These are phyloP conservation scores for Pulicaria dysenterica DNA, from an alignment of 129 eudicot species.

Conservation along the genomic window DNA sequence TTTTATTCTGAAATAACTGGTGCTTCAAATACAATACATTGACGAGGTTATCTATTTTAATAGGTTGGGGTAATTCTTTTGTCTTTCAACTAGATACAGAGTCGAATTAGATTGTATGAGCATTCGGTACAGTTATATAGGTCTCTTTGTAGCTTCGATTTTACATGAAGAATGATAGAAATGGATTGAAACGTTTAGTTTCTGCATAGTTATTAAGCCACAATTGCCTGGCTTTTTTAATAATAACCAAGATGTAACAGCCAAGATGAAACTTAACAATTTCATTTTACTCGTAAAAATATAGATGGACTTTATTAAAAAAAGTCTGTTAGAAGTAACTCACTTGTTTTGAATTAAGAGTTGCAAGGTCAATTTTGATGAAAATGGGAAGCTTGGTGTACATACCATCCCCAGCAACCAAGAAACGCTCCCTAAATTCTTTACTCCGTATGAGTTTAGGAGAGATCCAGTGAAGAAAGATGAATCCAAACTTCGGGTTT, in stretches of 20 bases:
- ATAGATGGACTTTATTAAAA: neutral
- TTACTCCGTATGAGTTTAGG: slow-evolving; percentile 38
- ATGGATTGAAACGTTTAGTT: neutral
- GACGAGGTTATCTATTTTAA: neutral
- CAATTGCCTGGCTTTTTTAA: neutral
- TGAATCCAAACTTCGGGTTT: slow-evolving; percentile 71
- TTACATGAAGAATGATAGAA: slow-evolving; percentile 18
- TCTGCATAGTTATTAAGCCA: neutral
- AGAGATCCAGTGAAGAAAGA: slow-evolving; percentile 34
- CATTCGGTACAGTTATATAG: neutral
- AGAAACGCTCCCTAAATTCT: slow-evolving; percentile 46
- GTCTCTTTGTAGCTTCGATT: neutral
- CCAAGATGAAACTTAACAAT: slow-evolving; percentile 3
- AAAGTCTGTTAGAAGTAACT: slow-evolving; percentile 2
- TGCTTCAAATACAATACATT: neutral
- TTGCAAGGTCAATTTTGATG: slow-evolving; percentile 42
- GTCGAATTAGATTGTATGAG: neutral
- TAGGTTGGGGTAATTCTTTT: neutral
- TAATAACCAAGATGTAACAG: slow-evolving; percentile 13
- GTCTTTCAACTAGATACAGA: slow-evolving; percentile 3
- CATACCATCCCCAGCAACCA: slow-evolving; percentile 41
- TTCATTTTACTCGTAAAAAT: neutral
- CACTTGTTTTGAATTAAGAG: slow-evolving; percentile 30
- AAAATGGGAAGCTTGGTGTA: slow-evolving; percentile 56
- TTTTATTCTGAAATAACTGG: neutral